A percentile compares a stretch with the other conserved stretches of the same genome.
Conservation (phyloP, 169 alveolate species). For the Cryptosporidium viatorum region DNA sequence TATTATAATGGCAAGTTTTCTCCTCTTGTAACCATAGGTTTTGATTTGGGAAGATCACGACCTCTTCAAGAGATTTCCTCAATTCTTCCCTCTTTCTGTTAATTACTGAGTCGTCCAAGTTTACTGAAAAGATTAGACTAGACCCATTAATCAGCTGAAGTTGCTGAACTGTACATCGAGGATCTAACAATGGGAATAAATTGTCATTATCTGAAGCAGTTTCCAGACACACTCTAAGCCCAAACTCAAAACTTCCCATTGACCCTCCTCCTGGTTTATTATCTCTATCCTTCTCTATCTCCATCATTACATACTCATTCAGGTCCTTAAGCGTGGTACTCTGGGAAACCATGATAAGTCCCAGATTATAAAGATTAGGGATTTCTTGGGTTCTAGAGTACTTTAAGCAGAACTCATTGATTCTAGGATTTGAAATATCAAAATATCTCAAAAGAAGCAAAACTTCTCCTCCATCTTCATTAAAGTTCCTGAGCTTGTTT, state of each 20-base stretch:
- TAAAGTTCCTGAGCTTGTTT: constrained; percentile 13
- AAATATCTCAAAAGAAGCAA: constrained; percentile 47
- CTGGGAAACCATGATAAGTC: constrained; percentile 60
- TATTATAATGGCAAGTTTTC: not conserved
- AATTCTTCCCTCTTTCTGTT: constrained; percentile 42
- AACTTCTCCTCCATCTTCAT: constrained; percentile 36
- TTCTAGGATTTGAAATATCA: constrained; percentile 31
- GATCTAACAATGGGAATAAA: constrained; percentile 46
- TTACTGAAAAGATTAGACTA: constrained; percentile 47
- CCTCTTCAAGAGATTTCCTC: constrained; percentile 14
- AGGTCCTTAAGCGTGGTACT: constrained; percentile 28
- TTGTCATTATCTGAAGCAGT: constrained; percentile 15
- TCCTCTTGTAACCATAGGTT: constrained; percentile 33
- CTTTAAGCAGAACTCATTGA: constrained; percentile 13
- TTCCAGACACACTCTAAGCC: constrained; percentile 50
- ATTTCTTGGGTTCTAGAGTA: constrained; percentile 18
- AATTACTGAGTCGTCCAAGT: constrained; percentile 44
- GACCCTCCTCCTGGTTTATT: too few relatives aligned
- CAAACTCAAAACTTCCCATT: not conserved
- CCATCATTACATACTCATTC: constrained; percentile 63
- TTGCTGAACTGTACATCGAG: constrained; percentile 52
- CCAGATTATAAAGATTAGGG: constrained; percentile 26
- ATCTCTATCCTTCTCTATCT: constrained; percentile 43
- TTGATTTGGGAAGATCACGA: not conserved
- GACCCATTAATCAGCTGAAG: constrained; percentile 41